A percentile compares a stretch with the other conserved stretches of the same genome.
phyloP scores from a whole-genome alignment of 2,329 filamentous ascomycete genomes.

The Pseudocercospora macadamiae region DNA sequence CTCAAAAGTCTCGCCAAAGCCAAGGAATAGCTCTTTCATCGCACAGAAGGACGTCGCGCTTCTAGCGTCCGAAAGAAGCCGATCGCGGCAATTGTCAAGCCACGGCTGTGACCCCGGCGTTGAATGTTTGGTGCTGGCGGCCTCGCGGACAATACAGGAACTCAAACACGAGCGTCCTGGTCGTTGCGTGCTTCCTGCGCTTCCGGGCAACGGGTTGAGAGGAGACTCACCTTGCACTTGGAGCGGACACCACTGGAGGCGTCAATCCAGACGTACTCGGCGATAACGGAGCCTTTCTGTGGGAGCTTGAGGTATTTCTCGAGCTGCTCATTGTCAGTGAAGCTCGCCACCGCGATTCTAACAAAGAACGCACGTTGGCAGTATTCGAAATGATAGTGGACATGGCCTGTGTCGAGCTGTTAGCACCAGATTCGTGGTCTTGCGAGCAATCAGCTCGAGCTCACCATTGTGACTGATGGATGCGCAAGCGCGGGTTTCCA shows the following conservation, averaged over 20 bases:
- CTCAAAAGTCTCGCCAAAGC: conserved; percentile 2
- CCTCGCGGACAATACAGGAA: conserved; percentile 10
- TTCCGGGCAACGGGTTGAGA: neutral
- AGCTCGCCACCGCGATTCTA: conserved; percentile 2
- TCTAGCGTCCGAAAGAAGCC: conserved; percentile 21
- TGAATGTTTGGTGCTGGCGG: conserved; percentile 5
- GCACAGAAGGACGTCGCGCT: conserved; percentile 6
- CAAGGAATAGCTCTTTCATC: neutral
- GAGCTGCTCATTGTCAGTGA: conserved; percentile 61
- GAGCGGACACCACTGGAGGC: conserved; percentile 80
- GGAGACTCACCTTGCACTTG: conserved; percentile 84
- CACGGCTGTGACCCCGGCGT: conserved; percentile 15
- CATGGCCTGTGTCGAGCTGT: conserved; percentile 26
- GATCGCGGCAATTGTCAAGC: conserved; percentile 24
- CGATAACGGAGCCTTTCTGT: conserved; percentile 86
- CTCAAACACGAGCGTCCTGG: neutral
- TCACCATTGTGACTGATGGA: conserved; percentile 18
- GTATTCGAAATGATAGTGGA: conserved; percentile 48
- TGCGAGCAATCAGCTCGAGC: neutral
- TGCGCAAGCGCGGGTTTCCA: neutral
- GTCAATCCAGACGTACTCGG: conserved; percentile 98
- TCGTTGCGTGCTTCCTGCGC: neutral
- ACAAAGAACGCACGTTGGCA: conserved; percentile 46
- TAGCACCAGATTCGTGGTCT: neutral
- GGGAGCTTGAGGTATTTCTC: conserved; percentile 89